Conservation (phyloP, 108 stramenopile species). For the Craspedostauros australis region DNA sequence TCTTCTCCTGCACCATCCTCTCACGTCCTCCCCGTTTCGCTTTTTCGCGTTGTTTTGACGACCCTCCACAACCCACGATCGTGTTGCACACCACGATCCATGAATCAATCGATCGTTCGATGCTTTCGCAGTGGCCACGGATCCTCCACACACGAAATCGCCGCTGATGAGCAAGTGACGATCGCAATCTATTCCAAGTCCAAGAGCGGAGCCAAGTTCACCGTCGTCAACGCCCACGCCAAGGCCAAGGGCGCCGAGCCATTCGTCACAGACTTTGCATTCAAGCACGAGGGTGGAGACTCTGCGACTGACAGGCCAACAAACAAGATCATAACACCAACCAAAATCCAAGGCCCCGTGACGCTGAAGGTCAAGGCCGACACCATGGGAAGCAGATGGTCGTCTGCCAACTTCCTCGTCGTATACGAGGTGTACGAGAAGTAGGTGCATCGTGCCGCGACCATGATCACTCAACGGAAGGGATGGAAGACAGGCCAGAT, state of each 20-base stretch:
- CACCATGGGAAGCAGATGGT: constrained; percentile 52
- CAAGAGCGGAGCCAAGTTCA: constrained; percentile 54
- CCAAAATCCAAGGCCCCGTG: constrained; percentile 50
- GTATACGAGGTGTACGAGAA: too few species aligned
- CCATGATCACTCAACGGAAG: too few species aligned
- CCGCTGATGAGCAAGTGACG: constrained; percentile 45
- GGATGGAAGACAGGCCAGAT: too few species aligned
- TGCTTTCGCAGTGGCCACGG: constrained; percentile 29
- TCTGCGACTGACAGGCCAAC: constrained; percentile 37
- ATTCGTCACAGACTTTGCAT: constrained; percentile 14
- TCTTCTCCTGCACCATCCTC: too few species aligned
- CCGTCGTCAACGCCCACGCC: constrained; percentile 42
- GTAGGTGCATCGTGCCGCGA: too few species aligned
- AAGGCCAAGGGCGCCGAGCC: constrained; percentile 34
- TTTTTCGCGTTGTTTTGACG: too few species aligned
- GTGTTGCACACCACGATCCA: too few species aligned
- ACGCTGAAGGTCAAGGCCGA: constrained; percentile 61
- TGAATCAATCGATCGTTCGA: too few species aligned
- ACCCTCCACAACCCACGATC: too few species aligned
- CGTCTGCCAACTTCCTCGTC: constrained; percentile 51
- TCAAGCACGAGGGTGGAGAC: constrained; percentile 34
- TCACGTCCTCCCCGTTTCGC: too few species aligned
- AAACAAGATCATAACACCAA: constrained; percentile 36
- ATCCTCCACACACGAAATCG: constrained; percentile 39
- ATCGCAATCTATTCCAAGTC: constrained; percentile 61